Conservation (phyloP, 2,329 filamentous ascomycete species). For the Elsinoe fawcettii region DNA sequence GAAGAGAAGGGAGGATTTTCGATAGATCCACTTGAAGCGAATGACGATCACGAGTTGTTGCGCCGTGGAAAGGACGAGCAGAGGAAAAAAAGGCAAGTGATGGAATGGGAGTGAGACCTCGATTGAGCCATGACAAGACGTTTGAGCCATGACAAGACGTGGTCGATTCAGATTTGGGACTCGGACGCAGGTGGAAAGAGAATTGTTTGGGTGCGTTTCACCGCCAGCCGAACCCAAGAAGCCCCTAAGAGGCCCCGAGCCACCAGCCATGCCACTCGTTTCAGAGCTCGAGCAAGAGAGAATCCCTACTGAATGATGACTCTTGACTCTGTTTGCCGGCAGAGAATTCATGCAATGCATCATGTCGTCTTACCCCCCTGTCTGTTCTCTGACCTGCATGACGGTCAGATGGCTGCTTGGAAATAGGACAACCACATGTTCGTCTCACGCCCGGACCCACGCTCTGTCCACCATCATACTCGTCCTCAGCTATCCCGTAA, state of each 20-base stretch:
- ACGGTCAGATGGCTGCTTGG: no score
- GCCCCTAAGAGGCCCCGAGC: no score
- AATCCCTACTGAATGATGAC: no score
- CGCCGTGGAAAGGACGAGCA: neutral
- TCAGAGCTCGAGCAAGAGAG: neutral
- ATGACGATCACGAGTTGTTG: neutral
- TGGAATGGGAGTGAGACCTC: neutral
- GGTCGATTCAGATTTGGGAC: neutral
- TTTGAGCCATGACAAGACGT: neutral
- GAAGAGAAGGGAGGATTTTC: neutral
- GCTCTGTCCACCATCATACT: no score
- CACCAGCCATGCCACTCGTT: no score
- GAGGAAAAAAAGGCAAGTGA: neutral
- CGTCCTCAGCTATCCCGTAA: neutral
- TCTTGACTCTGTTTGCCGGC: neutral
- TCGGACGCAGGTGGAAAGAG: neutral
- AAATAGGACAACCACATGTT: no score
- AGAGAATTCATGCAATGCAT: no score
- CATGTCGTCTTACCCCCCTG: no score
- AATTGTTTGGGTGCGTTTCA: conserved; percentile 2
- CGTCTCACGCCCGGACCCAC: no score
- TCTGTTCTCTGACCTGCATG: no score
- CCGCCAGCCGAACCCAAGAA: conserved; percentile 9
- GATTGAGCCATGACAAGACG: neutral
- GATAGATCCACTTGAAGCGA: neutral